Conservation (phyloP, 768 basidiomycete species). For the Tylopilus felleus region DNA sequence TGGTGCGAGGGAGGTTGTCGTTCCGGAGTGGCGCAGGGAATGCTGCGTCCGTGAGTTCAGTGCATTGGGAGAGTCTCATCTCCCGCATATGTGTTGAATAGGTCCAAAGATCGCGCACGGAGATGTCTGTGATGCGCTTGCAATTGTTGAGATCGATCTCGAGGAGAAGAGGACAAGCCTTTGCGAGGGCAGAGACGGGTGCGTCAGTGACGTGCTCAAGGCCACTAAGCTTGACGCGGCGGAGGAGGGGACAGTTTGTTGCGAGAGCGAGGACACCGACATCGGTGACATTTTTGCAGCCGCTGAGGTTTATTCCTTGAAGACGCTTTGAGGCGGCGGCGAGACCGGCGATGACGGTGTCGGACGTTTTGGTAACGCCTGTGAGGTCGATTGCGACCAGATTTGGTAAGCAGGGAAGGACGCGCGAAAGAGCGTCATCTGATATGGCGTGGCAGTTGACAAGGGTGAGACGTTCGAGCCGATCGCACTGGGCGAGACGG, state of each 20-base stretch:
- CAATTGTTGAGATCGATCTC: constrained; percentile 94
- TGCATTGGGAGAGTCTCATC: constrained; percentile 79
- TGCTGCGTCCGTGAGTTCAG: constrained; percentile 73
- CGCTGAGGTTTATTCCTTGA: constrained; percentile 89
- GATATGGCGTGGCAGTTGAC: constrained; percentile 72
- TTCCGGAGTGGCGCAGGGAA: constrained; percentile 70
- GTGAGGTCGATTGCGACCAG: constrained; percentile 86
- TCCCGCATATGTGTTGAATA: constrained; percentile 84
- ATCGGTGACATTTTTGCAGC: constrained; percentile 80
- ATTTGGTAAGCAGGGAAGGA: constrained; percentile 69
- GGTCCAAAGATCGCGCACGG: constrained; percentile 82
- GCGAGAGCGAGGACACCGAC: constrained; percentile 75
- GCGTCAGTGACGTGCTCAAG: constrained; percentile 72
- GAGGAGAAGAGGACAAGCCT: constrained; percentile 78
- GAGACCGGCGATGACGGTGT: constrained; percentile 68
- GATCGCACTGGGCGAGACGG: constrained; percentile 67
- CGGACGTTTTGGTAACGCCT: constrained; percentile 64
- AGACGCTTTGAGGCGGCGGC: constrained; percentile 67
- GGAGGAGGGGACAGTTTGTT: constrained; percentile 65
- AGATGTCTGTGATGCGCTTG: constrained; percentile 67
- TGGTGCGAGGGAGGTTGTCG: constrained; percentile 34
- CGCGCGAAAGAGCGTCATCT: constrained; percentile 55
- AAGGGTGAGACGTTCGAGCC: constrained; percentile 86
- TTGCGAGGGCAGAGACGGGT: constrained; percentile 72
- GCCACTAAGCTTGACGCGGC: constrained; percentile 86